Conservation (phyloP, 2,329 filamentous ascomycete genomes). For the Paecilomyces fulvus region DNA sequence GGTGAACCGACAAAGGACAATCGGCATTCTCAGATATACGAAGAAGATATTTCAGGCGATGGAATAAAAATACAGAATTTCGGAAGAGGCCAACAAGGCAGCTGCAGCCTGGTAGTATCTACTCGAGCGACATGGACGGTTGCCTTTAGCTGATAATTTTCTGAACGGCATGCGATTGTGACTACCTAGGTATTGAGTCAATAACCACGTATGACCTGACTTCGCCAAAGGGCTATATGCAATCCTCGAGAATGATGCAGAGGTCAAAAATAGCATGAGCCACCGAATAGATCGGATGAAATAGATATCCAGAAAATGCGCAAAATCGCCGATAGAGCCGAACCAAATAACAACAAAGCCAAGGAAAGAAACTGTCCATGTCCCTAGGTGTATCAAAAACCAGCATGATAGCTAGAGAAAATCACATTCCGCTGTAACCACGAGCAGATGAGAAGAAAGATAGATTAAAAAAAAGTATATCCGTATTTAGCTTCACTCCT, state of each 20-base stretch:
- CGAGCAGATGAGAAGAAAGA: background rate
- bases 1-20: background rate
- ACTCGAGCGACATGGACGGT: too few species aligned
- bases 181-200: background rate
- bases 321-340: background rate
- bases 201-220: background rate
- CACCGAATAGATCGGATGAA: background rate
- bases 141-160: too few species aligned
- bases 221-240: background rate
- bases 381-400: background rate
- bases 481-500: constrained; percentile 40
- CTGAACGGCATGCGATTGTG: background rate
- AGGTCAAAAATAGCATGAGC: background rate
- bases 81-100: too few species aligned
- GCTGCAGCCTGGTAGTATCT: too few species aligned
- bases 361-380: background rate
- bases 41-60: background rate
- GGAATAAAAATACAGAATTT: background rate
- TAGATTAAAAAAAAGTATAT: background rate
- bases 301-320: background rate
- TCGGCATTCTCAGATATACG: background rate
- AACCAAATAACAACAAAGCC: background rate
- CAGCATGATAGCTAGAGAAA: background rate
- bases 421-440: background rate
- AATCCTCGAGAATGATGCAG: background rate